These are phyloP conservation scores for Lunularia cruciata DNA, from an alignment of 225 moss, liverwort and hornwort genomes.

Conservation along the genomic window DNA sequence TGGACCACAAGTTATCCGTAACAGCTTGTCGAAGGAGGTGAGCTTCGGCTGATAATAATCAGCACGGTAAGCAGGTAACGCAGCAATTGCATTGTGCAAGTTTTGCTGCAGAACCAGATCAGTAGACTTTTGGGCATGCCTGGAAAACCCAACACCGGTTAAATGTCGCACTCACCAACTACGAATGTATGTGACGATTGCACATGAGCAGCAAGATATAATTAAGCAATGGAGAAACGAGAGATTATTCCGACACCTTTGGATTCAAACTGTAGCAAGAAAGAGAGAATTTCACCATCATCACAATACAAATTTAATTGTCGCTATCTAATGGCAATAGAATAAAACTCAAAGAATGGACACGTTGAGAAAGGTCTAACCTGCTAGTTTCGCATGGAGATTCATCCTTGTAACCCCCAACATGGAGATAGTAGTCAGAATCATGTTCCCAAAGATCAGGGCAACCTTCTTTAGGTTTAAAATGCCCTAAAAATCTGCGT, in stretches of 20 bases:
- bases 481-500: constrained; percentile 89
- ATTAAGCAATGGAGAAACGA: no score
- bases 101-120: constrained; percentile 45
- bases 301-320: no score
- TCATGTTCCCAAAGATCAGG: constrained; percentile 91
- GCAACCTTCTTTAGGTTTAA: constrained; percentile 78
- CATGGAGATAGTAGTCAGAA: constrained; percentile 91
- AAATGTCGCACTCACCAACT: neutral
- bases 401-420: constrained; percentile 76
- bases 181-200: neutral
- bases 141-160: constrained; percentile 15
- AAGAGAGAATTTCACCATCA: neutral
- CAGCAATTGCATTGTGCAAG: constrained; percentile 48
- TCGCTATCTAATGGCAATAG: no score
- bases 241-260: no score
- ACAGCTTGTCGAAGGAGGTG: constrained; percentile 92
- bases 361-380: constrained; percentile 17
- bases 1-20: constrained; percentile 68
- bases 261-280: neutral
- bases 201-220: no score
- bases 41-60: constrained; percentile 72
- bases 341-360: no score
- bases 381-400: constrained; percentile 42
- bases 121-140: constrained; percentile 34
- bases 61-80: constrained; percentile 54